Evolutionary conservation across 352 stramenopile genomes (phyloP).

Genomic region (Pythium aphanidermatum): DNA sequence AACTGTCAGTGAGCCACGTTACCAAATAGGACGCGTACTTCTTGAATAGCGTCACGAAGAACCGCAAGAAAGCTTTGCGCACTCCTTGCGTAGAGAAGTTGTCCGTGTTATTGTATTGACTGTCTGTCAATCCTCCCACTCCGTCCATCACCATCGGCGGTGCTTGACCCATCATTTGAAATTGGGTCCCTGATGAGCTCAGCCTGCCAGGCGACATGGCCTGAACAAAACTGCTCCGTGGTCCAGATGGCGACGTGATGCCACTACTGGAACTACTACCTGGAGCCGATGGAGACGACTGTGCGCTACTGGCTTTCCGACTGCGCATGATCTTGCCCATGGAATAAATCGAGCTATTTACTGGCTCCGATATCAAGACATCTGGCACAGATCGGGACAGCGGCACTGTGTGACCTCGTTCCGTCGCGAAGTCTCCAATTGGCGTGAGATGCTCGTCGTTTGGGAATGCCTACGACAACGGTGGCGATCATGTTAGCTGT

Average conservation of each 20-base stretch:
- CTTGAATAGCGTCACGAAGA: slow-evolving; percentile 78
- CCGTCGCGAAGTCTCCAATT: slow-evolving; percentile 61
- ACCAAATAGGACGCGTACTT: slow-evolving; percentile 78
- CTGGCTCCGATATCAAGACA: slow-evolving; percentile 35
- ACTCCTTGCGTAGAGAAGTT: slow-evolving; percentile 59
- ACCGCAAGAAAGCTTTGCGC: slow-evolving; percentile 72
- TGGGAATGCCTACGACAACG: slow-evolving; percentile 48
- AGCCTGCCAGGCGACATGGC: slow-evolving; percentile 21
- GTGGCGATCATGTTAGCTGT: background rate
- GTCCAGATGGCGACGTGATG: slow-evolving; percentile 19
- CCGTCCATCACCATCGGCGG: slow-evolving; percentile 21
- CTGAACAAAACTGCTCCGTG: slow-evolving; percentile 9
- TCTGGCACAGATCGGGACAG: slow-evolving; percentile 54
- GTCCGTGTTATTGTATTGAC: slow-evolving; percentile 58
- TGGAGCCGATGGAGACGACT: slow-evolving; percentile 24
- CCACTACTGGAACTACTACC: background rate
- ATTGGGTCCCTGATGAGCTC: slow-evolving; percentile 22
- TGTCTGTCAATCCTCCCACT: slow-evolving; percentile 46
- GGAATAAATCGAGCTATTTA: slow-evolving; percentile 48
- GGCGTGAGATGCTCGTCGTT: slow-evolving; percentile 80
- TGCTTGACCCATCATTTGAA: slow-evolving; percentile 10
- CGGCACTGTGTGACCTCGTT: slow-evolving; percentile 65
- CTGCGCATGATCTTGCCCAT: slow-evolving; percentile 67
- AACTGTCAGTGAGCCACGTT: slow-evolving; percentile 6
- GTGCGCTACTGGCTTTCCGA: slow-evolving; percentile 38